Percentiles rank a stretch among this genome's conserved stretches.
Evolutionary conservation across 805 yeast species (phyloP).

Genomic region (Kodamaea hsintzibuensis): DNA sequence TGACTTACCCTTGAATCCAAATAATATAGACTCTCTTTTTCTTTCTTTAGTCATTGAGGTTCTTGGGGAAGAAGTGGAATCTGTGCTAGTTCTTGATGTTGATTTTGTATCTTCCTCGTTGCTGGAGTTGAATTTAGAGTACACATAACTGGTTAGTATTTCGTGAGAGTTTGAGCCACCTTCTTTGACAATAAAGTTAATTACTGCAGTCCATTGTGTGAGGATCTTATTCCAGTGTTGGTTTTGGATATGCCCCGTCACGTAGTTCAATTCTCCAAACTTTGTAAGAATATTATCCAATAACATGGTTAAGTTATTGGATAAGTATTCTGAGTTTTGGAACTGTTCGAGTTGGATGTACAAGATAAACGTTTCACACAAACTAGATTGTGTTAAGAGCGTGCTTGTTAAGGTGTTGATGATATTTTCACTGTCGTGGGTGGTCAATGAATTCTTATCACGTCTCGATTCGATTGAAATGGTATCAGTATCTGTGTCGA

Average conservation of each 20-base stretch:
- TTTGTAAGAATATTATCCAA: constrained; percentile 32
- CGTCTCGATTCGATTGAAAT: constrained; percentile 16
- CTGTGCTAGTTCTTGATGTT: background rate
- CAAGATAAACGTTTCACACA: constrained; percentile 34
- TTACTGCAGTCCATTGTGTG: constrained; percentile 28
- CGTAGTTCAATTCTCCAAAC: constrained; percentile 24
- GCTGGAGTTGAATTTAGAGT: constrained; percentile 26
- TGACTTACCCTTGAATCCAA: constrained; percentile 27
- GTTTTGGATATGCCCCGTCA: constrained; percentile 31
- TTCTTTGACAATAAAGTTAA: constrained; percentile 36
- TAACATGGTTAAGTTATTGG: constrained; percentile 26
- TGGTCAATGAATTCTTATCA: constrained; percentile 21
- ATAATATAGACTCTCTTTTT: constrained; percentile 26
- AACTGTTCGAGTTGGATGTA: constrained; percentile 43
- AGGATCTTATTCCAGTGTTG: constrained; percentile 33
- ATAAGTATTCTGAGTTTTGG: constrained; percentile 38
- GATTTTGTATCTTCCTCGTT: constrained; percentile 7
- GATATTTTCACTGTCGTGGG: constrained; percentile 30
- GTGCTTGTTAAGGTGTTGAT: constrained; percentile 21
- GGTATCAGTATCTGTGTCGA: constrained; percentile 23
- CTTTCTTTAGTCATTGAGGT: constrained; percentile 7
- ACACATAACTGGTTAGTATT: constrained; percentile 31
- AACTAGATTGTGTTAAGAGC: constrained; percentile 29
- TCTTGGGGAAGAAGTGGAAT: background rate
- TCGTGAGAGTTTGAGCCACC: constrained; percentile 40